Conservation (phyloP, 331 rosid species). For the Dryas integrifolia region DNA sequence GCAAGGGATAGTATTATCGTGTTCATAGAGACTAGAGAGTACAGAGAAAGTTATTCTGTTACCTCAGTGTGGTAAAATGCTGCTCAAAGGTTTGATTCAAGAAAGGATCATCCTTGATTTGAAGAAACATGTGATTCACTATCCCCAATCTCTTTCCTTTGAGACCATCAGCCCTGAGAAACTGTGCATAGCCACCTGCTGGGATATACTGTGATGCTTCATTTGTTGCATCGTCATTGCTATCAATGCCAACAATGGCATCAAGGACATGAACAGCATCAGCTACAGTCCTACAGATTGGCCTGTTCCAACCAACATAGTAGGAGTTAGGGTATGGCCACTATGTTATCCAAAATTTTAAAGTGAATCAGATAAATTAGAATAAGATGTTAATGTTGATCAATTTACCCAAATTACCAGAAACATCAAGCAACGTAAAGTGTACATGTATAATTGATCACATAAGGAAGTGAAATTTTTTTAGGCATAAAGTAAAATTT, state of each 20-base stretch:
- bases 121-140: slow-evolving; percentile 31
- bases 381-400: background rate
- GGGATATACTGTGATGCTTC: slow-evolving; percentile 35
- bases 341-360: background rate
- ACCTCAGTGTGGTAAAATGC: slow-evolving; percentile 44
- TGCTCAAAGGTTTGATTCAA: slow-evolving; percentile 27
- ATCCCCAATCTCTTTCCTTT: slow-evolving; percentile 54
- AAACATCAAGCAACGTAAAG: background rate
- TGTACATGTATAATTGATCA: background rate
- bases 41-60: background rate
- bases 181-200: slow-evolving; percentile 43
- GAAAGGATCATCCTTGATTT: slow-evolving; percentile 13
- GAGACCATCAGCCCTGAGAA: slow-evolving; percentile 33
- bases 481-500: background rate
- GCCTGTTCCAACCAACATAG: slow-evolving; percentile 24
- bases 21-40: background rate
- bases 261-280: slow-evolving; percentile 55
- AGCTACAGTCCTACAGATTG: slow-evolving; percentile 36
- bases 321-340: background rate
- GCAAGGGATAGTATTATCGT: background rate
- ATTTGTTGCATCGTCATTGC: slow-evolving; percentile 31
- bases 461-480: background rate
- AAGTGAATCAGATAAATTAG: background rate
- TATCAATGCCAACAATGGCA: slow-evolving; percentile 38
- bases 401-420: background rate